These are phyloP conservation scores for Pythium plurisporium DNA, from an alignment of 352 stramenopile species.

Conservation along the genomic window DNA sequence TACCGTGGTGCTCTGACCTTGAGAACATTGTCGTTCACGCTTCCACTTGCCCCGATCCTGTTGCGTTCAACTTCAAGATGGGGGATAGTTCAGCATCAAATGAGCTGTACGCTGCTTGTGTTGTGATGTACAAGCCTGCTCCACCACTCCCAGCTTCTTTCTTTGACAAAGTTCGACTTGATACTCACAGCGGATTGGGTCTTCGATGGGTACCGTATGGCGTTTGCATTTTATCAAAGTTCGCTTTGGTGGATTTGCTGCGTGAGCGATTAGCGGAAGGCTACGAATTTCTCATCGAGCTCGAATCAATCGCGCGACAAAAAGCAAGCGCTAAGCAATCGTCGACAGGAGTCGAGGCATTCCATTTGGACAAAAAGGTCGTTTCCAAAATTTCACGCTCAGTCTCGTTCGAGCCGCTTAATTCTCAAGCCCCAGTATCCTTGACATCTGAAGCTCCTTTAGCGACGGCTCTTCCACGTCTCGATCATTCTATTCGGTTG, in stretches of 20 bases:
- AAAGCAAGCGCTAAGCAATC: constrained; percentile 19
- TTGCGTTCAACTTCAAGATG: constrained; percentile 56
- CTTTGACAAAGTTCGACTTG: constrained; percentile 54
- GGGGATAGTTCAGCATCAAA: constrained; percentile 64
- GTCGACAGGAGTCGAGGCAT: constrained; percentile 16
- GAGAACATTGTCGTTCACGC: constrained; percentile 25
- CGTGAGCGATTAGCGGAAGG: constrained; percentile 74
- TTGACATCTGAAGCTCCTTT: constrained; percentile 1
- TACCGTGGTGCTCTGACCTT: constrained; percentile 31
- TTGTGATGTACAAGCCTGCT: constrained; percentile 79
- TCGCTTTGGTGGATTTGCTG: constrained; percentile 74
- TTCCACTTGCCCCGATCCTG: constrained; percentile 25
- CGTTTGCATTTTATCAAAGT: constrained; percentile 80
- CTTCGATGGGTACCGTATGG: constrained; percentile 73
- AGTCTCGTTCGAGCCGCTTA: constrained; percentile 57
- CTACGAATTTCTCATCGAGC: constrained; percentile 77
- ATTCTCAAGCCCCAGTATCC: constrained; percentile 31
- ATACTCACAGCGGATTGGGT: constrained; percentile 31
- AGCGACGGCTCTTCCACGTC: constrained; percentile 25
- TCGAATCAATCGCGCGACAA: constrained; percentile 39
- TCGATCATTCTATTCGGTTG: constrained; percentile 74
- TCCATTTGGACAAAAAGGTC: constrained; percentile 75
- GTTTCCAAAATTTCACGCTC: constrained; percentile 68
- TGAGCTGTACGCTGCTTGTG: constrained; percentile 70
- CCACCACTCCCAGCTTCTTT: constrained; percentile 50